Evolutionary conservation across 495 filamentous ascomycete genomes (phyloP).

Genomic region (Penicillium coffeae): DNA sequence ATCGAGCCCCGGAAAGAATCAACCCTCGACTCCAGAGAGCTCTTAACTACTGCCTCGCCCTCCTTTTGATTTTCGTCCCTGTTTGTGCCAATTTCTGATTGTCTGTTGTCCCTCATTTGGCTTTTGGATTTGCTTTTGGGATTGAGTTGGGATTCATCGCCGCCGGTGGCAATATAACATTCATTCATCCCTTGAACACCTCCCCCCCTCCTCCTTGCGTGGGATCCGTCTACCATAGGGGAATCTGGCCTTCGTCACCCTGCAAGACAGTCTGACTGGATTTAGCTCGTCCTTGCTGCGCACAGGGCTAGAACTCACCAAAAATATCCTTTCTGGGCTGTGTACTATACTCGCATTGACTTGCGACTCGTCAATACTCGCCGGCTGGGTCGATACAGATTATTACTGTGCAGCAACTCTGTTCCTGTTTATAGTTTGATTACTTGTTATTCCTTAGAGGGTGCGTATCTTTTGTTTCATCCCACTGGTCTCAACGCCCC

Average conservation of each 20-base stretch:
- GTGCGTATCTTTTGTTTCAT: constrained; percentile 13
- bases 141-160: constrained; percentile 14
- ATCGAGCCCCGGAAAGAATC: constrained; percentile 27
- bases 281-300: constrained; percentile 33
- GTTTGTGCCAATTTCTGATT: constrained; percentile 14
- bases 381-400: constrained; percentile 13
- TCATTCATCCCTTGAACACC: constrained; percentile 19
- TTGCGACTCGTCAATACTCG: constrained; percentile 22
- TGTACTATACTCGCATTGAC: constrained; percentile 15
- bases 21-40: constrained; percentile 21
- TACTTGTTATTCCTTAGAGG: constrained; percentile 9
- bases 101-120: constrained; percentile 23
- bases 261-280: constrained; percentile 13
- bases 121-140: neutral
- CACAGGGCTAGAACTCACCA: constrained; percentile 15
- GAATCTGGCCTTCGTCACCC: constrained; percentile 13
- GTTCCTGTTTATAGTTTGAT: constrained; percentile 30
- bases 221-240: neutral
- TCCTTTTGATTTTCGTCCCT: constrained; percentile 21
- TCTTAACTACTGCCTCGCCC: constrained; percentile 20
- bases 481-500: neutral
- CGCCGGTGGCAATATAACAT: constrained; percentile 31
- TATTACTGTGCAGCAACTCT: constrained; percentile 18
- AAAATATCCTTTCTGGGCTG: constrained; percentile 10
- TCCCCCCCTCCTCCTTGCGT: constrained; percentile 34